Conservation (phyloP, 139 green algal species). For the Diplosphaera chodatii region DNA sequence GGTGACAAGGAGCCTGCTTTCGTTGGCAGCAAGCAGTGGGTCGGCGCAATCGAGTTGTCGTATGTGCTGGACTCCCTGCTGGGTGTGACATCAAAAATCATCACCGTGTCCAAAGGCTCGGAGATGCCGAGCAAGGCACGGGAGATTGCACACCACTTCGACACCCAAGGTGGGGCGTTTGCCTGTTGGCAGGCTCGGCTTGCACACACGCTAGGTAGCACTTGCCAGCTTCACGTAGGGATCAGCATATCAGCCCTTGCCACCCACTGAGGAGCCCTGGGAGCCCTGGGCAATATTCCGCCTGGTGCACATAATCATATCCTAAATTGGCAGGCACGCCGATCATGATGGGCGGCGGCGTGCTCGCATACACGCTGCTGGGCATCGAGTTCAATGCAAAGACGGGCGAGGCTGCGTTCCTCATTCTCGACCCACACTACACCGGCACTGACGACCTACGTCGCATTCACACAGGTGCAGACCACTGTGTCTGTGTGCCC, state of each 20-base stretch:
- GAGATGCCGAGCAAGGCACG: slow-evolving; percentile 74
- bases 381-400: slow-evolving; percentile 81
- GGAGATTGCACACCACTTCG: slow-evolving; percentile 82
- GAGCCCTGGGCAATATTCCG: too few relatives aligned
- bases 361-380: slow-evolving; percentile 94
- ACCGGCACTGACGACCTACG: slow-evolving; percentile 68
- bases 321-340: too few relatives aligned
- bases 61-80: slow-evolving; percentile 83
- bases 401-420: slow-evolving; percentile 80
- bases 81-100: slow-evolving; percentile 61
- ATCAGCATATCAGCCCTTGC: too few relatives aligned
- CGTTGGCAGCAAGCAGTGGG: slow-evolving; percentile 83
- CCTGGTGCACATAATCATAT: too few relatives aligned
- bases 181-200: too few relatives aligned
- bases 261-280: too few relatives aligned
- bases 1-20: slow-evolving; percentile 80
- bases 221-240: too few relatives aligned
- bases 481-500: too few relatives aligned
- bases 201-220: too few relatives aligned
- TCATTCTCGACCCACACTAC: slow-evolving; percentile 97
- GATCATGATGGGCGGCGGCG: slow-evolving; percentile 91
- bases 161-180: slow-evolving; percentile 43
- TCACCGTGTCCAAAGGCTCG: slow-evolving; percentile 56
- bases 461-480: slow-evolving; percentile 52
- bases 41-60: slow-evolving; percentile 89